Evolutionary conservation across 192 early-diverging fungal genomes (phyloP).

Genomic region (Pilaira anomala): DNA sequence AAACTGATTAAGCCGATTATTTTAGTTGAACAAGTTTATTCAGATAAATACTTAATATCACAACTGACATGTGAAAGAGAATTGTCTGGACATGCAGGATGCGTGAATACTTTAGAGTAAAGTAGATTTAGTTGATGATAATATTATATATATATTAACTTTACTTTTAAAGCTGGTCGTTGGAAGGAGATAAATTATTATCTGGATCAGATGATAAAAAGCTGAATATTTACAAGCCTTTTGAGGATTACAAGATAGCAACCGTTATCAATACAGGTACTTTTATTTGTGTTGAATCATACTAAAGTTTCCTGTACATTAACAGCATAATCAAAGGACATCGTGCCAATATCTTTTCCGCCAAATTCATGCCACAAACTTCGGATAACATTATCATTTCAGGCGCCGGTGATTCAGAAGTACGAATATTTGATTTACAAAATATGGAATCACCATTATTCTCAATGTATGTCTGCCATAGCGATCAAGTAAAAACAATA

Average conservation of each 20-base stretch:
- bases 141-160: not conserved
- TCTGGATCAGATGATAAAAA: conserved; percentile 64
- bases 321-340: conserved; percentile 56
- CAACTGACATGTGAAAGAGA: conserved; percentile 32
- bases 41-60: conserved; percentile 26
- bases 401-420: conserved; percentile 57
- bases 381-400: conserved; percentile 57
- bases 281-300: not conserved
- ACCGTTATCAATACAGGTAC: conserved; percentile 35
- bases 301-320: not conserved
- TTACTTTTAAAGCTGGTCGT: conserved; percentile 45
- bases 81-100: conserved; percentile 50
- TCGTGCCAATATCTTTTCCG: conserved; percentile 73
- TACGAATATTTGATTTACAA: conserved; percentile 36
- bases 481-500: conserved; percentile 48
- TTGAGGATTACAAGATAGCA: conserved; percentile 41
- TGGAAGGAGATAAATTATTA: conserved; percentile 48
- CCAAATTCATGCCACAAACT: conserved; percentile 61
- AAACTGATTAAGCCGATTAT: too few species aligned
- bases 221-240: conserved; percentile 50
- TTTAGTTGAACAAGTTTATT: conserved; percentile 9
- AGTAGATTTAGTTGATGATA: not conserved
- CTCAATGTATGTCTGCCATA: conserved; percentile 50
- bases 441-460: not conserved
- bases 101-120: conserved; percentile 54